These are phyloP conservation scores for Termitomyces eurrhizus DNA, from an alignment of 768 basidiomycete genomes.

Conservation along the genomic window DNA sequence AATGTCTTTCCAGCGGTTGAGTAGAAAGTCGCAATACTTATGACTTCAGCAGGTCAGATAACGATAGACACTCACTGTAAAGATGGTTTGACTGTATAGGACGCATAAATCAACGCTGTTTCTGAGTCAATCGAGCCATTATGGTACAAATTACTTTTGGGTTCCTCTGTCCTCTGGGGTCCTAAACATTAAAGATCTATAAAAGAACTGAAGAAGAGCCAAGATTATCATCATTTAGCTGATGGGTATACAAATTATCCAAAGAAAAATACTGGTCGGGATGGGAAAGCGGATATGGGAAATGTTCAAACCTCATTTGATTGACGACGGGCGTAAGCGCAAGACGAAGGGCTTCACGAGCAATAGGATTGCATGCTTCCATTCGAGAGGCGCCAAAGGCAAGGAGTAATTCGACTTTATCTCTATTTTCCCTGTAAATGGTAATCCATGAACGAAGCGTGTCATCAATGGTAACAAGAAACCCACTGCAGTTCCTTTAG, in stretches of 20 bases:
- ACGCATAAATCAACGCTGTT: background rate
- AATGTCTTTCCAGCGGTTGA: background rate
- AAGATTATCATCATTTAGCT: too few species aligned
- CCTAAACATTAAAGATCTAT: background rate
- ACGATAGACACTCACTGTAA: background rate
- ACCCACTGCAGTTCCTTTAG: slow-evolving; percentile 73
- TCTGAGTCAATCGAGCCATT: background rate
- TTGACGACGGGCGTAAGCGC: slow-evolving; percentile 81
- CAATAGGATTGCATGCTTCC: slow-evolving; percentile 81
- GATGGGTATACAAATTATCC: background rate
- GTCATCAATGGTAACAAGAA: background rate
- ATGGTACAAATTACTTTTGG: too few species aligned
- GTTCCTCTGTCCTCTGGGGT: too few species aligned
- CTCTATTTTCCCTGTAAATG: slow-evolving; percentile 63
- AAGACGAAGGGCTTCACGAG: slow-evolving; percentile 71
- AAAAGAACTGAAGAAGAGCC: background rate
- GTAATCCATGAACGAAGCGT: background rate
- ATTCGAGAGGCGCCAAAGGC: slow-evolving; percentile 82
- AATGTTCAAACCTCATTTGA: slow-evolving; percentile 64
- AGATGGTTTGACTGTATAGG: background rate
- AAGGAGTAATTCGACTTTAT: slow-evolving; percentile 83
- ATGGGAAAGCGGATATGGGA: background rate
- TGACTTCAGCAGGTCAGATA: background rate
- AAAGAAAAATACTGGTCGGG: background rate
- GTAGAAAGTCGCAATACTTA: background rate